Evolutionary conservation across 371 early-diverging fungal genomes (phyloP).

Genomic region (Syncephalastrum monosporum): DNA sequence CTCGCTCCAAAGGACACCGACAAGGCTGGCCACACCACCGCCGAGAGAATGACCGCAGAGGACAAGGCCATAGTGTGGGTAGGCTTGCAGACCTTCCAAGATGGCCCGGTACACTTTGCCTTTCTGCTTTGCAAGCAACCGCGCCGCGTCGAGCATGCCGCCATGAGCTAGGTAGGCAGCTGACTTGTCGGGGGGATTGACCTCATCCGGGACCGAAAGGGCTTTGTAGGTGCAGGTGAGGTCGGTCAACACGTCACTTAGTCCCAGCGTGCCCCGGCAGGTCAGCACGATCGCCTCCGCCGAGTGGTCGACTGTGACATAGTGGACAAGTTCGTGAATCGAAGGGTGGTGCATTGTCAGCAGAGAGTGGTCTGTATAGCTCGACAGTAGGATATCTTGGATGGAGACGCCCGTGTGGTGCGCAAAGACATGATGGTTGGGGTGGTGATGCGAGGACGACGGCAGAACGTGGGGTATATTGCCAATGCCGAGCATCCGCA

Average conservation of each 20-base stretch:
- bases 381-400: conserved; percentile 65
- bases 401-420: conserved; percentile 66
- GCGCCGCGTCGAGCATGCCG: conserved; percentile 79
- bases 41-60: conserved; percentile 83
- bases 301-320: conserved; percentile 79
- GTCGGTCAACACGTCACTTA: conserved; percentile 86
- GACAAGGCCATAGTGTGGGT: conserved; percentile 75
- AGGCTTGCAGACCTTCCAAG: conserved; percentile 56
- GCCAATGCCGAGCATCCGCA: conserved; percentile 80
- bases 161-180: conserved; percentile 61
- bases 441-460: conserved; percentile 51
- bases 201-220: conserved; percentile 31
- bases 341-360: conserved; percentile 45
- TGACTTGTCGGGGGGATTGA: conserved; percentile 13
- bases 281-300: conserved; percentile 79
- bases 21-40: conserved; percentile 74
- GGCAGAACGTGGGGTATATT: conserved; percentile 48
- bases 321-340: conserved; percentile 79
- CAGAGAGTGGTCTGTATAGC: conserved; percentile 49
- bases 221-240: conserved; percentile 73
- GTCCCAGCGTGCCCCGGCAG: conserved; percentile 87
- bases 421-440: conserved; percentile 74
- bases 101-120: conserved; percentile 71
- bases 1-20: conserved; percentile 71
- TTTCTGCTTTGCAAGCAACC: conserved; percentile 56